A percentile compares a stretch with the other conserved stretches of the same genome.
phyloP scores from a whole-genome alignment of 164 flowering plant species.

The Stephania japonica region DNA sequence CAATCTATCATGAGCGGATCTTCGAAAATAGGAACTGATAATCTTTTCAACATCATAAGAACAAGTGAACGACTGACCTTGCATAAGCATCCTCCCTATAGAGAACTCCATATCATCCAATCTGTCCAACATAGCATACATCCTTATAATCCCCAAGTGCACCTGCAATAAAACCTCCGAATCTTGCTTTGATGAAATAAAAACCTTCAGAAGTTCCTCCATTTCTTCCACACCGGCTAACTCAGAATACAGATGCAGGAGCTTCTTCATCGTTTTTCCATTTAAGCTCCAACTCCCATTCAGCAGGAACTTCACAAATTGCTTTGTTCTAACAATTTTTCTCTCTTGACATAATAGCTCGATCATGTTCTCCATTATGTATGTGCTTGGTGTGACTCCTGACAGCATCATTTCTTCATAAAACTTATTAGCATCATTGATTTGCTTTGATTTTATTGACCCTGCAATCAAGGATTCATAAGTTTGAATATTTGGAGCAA shows the following conservation, averaged over 20 bases:
- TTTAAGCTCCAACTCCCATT: slow-evolving; percentile 25
- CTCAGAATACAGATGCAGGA: slow-evolving; percentile 25
- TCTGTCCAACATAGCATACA: slow-evolving; percentile 36
- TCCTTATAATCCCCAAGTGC: slow-evolving; percentile 33
- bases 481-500: slow-evolving; percentile 25
- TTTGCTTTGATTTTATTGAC: slow-evolving; percentile 26
- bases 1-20: slow-evolving; percentile 43
- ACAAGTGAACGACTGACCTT: slow-evolving; percentile 30
- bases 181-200: slow-evolving; percentile 17
- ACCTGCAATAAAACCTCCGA: slow-evolving; percentile 22
- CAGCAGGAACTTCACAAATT: slow-evolving; percentile 23
- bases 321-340: slow-evolving; percentile 17
- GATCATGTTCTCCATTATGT: slow-evolving; percentile 32
- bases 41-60: slow-evolving; percentile 40
- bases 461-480: slow-evolving; percentile 38
- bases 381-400: slow-evolving; percentile 27
- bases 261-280: slow-evolving; percentile 20
- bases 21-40: slow-evolving; percentile 41
- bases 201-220: slow-evolving; percentile 31
- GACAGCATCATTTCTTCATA: slow-evolving; percentile 34
- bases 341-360: slow-evolving; percentile 28
- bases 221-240: slow-evolving; percentile 30
- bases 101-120: slow-evolving; percentile 46
- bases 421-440: slow-evolving; percentile 30
- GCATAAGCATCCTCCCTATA: slow-evolving; percentile 48